These are phyloP conservation scores for Dactylellina parvicollis DNA, from an alignment of 2,329 filamentous ascomycete genomes.

Conservation along the genomic window DNA sequence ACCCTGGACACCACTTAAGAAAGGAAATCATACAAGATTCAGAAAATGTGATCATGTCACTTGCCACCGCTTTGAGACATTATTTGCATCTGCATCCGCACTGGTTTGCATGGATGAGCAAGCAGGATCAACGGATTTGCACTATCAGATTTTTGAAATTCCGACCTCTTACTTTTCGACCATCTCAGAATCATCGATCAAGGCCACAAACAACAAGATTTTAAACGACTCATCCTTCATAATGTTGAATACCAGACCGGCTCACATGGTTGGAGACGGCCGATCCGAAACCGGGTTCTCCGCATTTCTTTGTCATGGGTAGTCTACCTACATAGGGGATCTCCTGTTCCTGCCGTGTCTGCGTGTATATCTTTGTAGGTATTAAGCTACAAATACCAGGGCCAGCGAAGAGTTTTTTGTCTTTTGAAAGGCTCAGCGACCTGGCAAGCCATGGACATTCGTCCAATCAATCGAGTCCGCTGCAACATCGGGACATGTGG, in stretches of 20 bases:
- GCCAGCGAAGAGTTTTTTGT: conserved; percentile 28
- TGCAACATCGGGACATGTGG: conserved; percentile 20
- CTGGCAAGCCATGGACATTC: conserved; percentile 3
- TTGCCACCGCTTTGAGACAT: conserved; percentile 33
- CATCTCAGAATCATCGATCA: neutral
- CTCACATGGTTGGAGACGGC: conserved; percentile 29
- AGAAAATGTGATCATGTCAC: conserved; percentile 33
- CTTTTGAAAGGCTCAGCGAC: conserved; percentile 3
- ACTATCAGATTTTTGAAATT: neutral
- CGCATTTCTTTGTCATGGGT: conserved; percentile 47
- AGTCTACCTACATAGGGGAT: conserved; percentile 37
- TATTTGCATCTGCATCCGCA: conserved; percentile 21
- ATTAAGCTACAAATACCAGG: conserved; percentile 12
- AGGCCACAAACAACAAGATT: neutral
- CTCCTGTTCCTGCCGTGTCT: conserved; percentile 50
- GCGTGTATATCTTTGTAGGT: conserved; percentile 24
- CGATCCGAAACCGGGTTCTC: conserved; percentile 53
- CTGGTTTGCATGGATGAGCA: conserved; percentile 13
- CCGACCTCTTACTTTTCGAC: neutral
- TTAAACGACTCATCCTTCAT: conserved; percentile 11
- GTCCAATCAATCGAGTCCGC: conserved; percentile 16
- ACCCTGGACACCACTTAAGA: too few relatives aligned
- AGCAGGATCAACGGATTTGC: neutral
- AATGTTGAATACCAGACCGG: conserved; percentile 17
- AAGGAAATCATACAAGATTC: neutral